Base-by-base conservation (phyloP, 306 rosid species). In the Vigna unguiculata region DNA sequence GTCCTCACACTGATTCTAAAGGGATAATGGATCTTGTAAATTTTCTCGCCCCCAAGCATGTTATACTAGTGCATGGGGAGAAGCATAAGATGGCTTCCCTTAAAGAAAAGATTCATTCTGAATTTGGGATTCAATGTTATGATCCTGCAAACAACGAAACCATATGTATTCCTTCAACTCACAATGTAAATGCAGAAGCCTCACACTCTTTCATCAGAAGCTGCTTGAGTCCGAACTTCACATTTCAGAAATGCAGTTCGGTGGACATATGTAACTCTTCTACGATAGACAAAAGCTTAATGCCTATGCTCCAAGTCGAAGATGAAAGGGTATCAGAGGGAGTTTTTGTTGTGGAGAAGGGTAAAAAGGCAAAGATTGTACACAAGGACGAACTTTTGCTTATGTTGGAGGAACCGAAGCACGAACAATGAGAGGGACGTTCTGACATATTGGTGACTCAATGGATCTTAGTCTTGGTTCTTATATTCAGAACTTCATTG, bases 1-100 rank as follows among this genome's bases (percentile, higher is more conserved):
- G 97, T 82, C 91, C 96, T 80, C 97, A 94, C 68, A 92, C 97
- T 4, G 97, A 90, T 71, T 77, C 90, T 65, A 94, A 94, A 85
- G 97, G 97, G 78, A 94, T 92, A 77, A 94, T 92, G 97, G 98
- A 92, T 83, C 96, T 92, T 36, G 77, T 92, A 67, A 92, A 90
- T 69, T 95, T 95, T 85, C 91, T 95, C 78, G 84, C 93, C 80
- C 98, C 98, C 0, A 94, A 94, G 86, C 87, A 94, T 60, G 93
- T 89, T 60, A 88, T 94, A 25, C 92, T 94, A 16, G 98, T 94
- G 58, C 98, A 92, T 49, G 98, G 98, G 0, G 98, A 92, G 89
- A 89, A 88, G 83, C 97, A 93, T 52, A 92, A 88, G 83, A 95
- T 92, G 92, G 88, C 77, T 71, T 49, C 87, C 69, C 86, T 95